These are phyloP conservation scores for Pseudonitzschia multistriata DNA, from an alignment of 108 stramenopile species.

Conservation along the genomic window DNA sequence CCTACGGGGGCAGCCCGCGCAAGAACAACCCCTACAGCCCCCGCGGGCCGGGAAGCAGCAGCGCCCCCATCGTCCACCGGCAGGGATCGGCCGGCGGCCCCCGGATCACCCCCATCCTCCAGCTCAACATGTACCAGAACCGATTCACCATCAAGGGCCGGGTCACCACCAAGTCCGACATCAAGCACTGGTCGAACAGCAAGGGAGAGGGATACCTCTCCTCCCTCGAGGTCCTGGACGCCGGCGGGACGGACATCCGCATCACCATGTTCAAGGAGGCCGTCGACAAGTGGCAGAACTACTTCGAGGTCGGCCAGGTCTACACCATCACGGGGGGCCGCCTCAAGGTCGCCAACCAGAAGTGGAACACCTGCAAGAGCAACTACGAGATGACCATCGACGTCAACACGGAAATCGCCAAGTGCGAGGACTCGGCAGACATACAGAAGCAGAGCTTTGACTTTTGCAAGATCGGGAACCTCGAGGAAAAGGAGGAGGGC, in stretches of 20 bases:
- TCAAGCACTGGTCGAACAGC: conserved; percentile 90
- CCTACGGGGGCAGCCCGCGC: conserved; percentile 38
- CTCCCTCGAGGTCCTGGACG: conserved; percentile 86
- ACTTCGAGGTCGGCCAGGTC: conserved; percentile 86
- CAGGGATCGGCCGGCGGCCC: conserved; percentile 27
- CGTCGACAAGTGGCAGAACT: conserved; percentile 83
- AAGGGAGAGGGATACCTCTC: conserved; percentile 91
- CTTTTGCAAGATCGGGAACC: conserved; percentile 69
- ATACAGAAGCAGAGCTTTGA: conserved; percentile 72
- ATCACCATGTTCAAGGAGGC: conserved; percentile 97
- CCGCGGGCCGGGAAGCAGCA: not conserved
- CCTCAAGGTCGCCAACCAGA: conserved; percentile 93
- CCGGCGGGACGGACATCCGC: conserved; percentile 83
- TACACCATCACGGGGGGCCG: conserved; percentile 90
- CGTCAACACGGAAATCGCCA: conserved; percentile 79
- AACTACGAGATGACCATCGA: conserved; percentile 95
- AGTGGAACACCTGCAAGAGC: conserved; percentile 90
- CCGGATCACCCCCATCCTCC: conserved; percentile 78
- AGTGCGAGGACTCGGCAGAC: conserved; percentile 61
- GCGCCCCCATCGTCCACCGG: conserved; percentile 56
- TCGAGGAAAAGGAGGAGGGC: conserved; percentile 61
- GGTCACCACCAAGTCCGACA: conserved; percentile 84
- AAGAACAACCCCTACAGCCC: conserved; percentile 24
- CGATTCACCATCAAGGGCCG: conserved; percentile 90
- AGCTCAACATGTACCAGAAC: conserved; percentile 95